phyloP scores from a whole-genome alignment of 1,284 basidiomycete species.

The Kwoniella shivajii region DNA sequence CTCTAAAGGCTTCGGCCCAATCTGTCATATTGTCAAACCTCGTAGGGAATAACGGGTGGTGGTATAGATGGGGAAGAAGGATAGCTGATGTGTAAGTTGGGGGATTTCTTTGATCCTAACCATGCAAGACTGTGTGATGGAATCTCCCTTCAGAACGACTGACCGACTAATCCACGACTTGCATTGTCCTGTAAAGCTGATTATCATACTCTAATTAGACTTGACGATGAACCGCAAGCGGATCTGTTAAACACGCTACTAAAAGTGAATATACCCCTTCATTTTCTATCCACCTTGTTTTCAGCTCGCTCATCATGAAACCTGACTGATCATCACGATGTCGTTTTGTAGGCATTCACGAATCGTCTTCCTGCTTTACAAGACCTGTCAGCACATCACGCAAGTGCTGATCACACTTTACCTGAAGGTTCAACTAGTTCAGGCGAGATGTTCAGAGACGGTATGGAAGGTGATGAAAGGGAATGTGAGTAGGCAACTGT shows the following conservation, averaged over 20 bases:
- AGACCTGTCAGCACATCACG: constrained; percentile 86
- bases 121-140: too few relatives aligned
- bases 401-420: constrained; percentile 62
- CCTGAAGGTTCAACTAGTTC: constrained; percentile 40
- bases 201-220: too few relatives aligned
- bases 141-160: too few relatives aligned
- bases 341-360: constrained; percentile 67
- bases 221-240: constrained; percentile 69
- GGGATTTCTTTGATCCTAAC: not conserved
- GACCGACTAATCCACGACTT: too few relatives aligned
- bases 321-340: not conserved
- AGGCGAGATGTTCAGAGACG: constrained; percentile 78
- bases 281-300: not conserved
- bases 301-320: not conserved
- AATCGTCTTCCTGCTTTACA: constrained; percentile 76
- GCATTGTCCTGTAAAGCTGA: too few relatives aligned
- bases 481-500: constrained; percentile 66
- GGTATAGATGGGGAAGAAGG: constrained; percentile 85
- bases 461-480: constrained; percentile 81
- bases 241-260: constrained; percentile 70
- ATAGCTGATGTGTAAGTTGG: constrained; percentile 72
- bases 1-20: constrained; percentile 77
- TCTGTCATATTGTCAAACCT: constrained; percentile 76
- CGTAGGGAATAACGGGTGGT: constrained; percentile 81
- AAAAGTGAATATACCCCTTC: constrained; percentile 57